Conservation (phyloP, 768 basidiomycete genomes). For the Panaeolus cyanescens region DNA sequence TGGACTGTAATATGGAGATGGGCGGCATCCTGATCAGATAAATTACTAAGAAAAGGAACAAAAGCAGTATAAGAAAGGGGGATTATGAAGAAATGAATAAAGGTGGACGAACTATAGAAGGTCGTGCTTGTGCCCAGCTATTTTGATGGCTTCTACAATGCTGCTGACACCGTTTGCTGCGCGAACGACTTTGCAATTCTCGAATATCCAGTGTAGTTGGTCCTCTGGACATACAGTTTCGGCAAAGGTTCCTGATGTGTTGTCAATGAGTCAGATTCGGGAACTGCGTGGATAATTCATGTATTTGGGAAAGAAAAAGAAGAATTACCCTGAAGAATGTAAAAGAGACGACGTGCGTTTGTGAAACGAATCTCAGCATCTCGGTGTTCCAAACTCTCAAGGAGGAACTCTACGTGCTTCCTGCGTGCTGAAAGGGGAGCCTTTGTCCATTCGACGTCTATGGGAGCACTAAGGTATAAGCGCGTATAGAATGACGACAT, state of each 20-base stretch:
- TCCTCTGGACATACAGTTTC: constrained; percentile 92
- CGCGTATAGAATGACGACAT: not conserved
- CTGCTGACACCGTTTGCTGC: constrained; percentile 79
- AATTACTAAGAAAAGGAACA: constrained; percentile 47
- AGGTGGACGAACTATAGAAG: constrained; percentile 59
- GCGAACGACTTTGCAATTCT: constrained; percentile 88
- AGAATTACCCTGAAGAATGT: constrained; percentile 83
- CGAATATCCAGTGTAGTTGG: constrained; percentile 94
- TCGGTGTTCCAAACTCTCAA: constrained; percentile 87
- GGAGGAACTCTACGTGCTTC: constrained; percentile 74
- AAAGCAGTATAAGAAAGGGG: constrained; percentile 5
- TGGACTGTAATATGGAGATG: constrained; percentile 69
- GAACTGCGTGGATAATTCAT: not conserved
- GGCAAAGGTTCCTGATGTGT: constrained; percentile 73
- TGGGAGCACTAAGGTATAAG: constrained; percentile 4
- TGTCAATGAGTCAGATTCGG: not conserved
- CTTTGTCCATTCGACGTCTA: constrained; percentile 72
- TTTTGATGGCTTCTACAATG: constrained; percentile 88
- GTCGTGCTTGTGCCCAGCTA: constrained; percentile 87
- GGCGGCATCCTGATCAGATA: constrained; percentile 73
- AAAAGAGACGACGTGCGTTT: constrained; percentile 85
- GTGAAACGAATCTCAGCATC: constrained; percentile 84
- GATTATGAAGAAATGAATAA: not conserved
- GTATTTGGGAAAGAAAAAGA: not conserved
- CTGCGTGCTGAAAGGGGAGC: constrained; percentile 61